Evolutionary conservation across 352 stramenopile species (phyloP).

Genomic region (Globisporangium cystogenes): DNA sequence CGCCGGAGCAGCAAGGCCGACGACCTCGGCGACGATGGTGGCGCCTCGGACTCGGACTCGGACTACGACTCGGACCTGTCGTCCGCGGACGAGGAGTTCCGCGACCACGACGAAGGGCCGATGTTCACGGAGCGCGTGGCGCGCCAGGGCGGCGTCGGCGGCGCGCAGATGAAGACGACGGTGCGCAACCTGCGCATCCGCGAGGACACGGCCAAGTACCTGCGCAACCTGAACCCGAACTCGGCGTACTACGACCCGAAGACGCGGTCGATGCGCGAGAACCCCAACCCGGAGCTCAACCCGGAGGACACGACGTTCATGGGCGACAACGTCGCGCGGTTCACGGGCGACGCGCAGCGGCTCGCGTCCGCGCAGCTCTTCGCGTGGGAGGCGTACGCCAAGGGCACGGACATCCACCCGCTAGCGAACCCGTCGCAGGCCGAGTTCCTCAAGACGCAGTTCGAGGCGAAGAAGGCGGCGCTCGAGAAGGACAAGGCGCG

Average conservation of each 20-base stretch:
- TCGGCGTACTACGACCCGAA: conserved; percentile 99
- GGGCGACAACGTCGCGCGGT: conserved; percentile 95
- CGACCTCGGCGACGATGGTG: conserved; percentile 15
- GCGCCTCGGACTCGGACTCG: conserved; percentile 84
- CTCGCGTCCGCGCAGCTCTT: conserved; percentile 95
- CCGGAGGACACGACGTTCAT: conserved; percentile 92
- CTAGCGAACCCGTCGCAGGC: conserved; percentile 96
- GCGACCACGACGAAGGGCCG: conserved; percentile 88
- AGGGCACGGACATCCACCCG: conserved; percentile 91
- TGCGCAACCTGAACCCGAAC: conserved; percentile 97
- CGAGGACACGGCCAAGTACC: conserved; percentile 99
- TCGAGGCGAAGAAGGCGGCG: conserved; percentile 67
- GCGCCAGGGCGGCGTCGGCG: conserved; percentile 93
- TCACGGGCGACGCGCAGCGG: conserved; percentile 90
- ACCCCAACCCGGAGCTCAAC: conserved; percentile 95
- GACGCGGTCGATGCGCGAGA: conserved; percentile 97
- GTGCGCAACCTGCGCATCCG: conserved; percentile 98
- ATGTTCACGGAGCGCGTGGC: conserved; percentile 94
- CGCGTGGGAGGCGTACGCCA: conserved; percentile 92
- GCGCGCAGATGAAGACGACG: conserved; percentile 97
- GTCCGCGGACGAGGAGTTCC: conserved; percentile 87
- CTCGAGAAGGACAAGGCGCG: conserved; percentile 61
- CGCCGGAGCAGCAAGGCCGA: conserved; percentile 17
- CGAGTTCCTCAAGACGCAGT: conserved; percentile 95
- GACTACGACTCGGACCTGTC: conserved; percentile 87